Evolutionary conservation across 345 rosid species (phyloP), one percentile per base, ranked within the genome.

Genomic region (Diplotaxis tenuifolia): DNA sequence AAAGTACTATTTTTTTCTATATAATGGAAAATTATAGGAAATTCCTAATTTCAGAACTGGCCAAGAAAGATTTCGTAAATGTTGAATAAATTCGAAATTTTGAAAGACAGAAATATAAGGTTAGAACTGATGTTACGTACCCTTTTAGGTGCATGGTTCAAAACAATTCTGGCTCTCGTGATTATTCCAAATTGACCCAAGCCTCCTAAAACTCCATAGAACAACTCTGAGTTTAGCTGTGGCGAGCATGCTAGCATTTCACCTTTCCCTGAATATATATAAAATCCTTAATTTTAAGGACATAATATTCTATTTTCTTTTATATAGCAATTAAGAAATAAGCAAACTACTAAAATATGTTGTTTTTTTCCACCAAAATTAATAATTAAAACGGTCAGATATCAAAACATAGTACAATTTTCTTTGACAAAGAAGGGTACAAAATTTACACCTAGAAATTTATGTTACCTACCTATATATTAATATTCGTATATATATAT

Each of bases 131-230:
- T 45, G 59, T 29, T 45, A 73, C 64, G 73, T 87, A 94, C 97
- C 96, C 80, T 84, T 71, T 80, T 80, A 20, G 99, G 97, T 67
- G 93, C 96, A 36, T 85, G 84, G 76, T 86, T 86, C 75, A 95
- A 78, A 28, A 88, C 80, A 72, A 95, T 88, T 81, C 95, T 87
- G n/a, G 97, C 99, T 52, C 88, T 79, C 40, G 96, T 87, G 73
- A 95, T 89, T 79, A 95, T 85, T 58, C 97, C 99, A 73, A 95
- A 89, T 78, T 95, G 99, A 52, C 99, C 97, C 4, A 94, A 80
- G 22, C 99, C 99, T 58, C 99, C 97, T 25, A 95, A 84, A 38
- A 90, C 96, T 29, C 90, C 83, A 68, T 85, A 84, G 76, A 92
- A 95, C 50, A 95, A 86, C 28, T 95, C 98, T 20, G 86, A 79